Percentiles rank a stretch among this genome's conserved stretches.
phyloP scores from a whole-genome alignment of 805 yeast genomes.

The Candida stauntonica region DNA sequence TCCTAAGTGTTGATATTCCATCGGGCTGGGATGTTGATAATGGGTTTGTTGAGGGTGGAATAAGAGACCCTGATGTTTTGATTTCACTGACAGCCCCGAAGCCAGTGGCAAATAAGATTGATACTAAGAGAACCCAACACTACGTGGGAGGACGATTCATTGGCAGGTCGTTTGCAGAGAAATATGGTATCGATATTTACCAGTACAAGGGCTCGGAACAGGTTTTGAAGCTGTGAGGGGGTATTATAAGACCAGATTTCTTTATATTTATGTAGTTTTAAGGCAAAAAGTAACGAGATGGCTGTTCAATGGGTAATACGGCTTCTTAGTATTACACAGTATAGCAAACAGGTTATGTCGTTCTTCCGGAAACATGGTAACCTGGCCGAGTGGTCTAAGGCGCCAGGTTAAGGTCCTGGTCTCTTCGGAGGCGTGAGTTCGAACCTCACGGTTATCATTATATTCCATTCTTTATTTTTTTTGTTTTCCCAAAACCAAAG shows the following conservation, averaged over 20 bases:
- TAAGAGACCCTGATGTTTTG: conserved; percentile 58
- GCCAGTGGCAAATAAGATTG: conserved; percentile 59
- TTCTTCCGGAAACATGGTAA: conserved; percentile 35
- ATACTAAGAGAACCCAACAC: conserved; percentile 39
- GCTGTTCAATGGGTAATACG: no score
- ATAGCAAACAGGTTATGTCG: neutral
- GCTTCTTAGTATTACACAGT: neutral
- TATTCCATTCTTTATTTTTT: conserved; percentile 25
- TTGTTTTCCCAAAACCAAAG: neutral
- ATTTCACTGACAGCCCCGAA: conserved; percentile 93
- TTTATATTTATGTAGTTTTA: no score
- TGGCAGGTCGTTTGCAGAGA: conserved; percentile 56
- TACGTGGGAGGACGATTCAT: conserved; percentile 92
- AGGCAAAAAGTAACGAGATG: no score
- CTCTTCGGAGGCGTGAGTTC: conserved; percentile 87
- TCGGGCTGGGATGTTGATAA: conserved; percentile 96
- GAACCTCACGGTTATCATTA: conserved; percentile 77
- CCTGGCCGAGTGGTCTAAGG: conserved; percentile 73
- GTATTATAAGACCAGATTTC: no score
- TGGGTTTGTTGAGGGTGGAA: conserved; percentile 55
- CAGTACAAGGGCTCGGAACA: conserved; percentile 56
- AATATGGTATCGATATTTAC: conserved; percentile 68
- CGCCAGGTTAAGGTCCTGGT: conserved; percentile 76
- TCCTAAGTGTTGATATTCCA: conserved; percentile 85
- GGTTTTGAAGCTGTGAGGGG: conserved; percentile 37